Evolutionary conservation across 352 stramenopile genomes (phyloP).

Genomic region (Globisporangium cederbergense): DNA sequence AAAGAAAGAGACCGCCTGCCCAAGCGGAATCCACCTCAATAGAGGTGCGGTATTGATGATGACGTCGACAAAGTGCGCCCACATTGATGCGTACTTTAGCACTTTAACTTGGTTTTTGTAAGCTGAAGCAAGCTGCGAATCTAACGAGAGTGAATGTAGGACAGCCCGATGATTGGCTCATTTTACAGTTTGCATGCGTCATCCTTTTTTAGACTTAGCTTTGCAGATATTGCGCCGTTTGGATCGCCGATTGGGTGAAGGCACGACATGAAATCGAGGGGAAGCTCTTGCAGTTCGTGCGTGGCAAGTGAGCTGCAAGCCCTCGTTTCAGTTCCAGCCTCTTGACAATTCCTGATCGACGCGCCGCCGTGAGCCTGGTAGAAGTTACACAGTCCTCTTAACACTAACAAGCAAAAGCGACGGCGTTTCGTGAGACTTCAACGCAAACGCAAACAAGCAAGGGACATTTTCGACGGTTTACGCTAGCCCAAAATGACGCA

Average conservation of each 20-base stretch:
- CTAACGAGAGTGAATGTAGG: not conserved
- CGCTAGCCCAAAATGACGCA: not conserved
- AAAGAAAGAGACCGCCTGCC: not conserved
- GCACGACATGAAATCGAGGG: not conserved
- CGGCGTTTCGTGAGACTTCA: not conserved
- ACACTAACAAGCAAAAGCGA: not conserved
- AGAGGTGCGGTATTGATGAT: not conserved
- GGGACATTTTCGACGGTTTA: not conserved
- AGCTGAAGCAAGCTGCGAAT: not conserved
- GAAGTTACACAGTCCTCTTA: not conserved
- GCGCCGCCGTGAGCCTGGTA: too few relatives aligned
- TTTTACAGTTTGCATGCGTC: not conserved
- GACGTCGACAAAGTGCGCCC: not conserved
- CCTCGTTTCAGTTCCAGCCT: too few relatives aligned
- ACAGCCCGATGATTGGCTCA: not conserved
- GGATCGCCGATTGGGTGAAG: not conserved
- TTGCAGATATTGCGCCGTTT: not conserved
- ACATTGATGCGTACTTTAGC: not conserved
- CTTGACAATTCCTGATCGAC: too few relatives aligned
- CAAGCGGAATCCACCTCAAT: conserved; percentile 8
- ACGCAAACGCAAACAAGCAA: not conserved
- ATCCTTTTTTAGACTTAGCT: not conserved
- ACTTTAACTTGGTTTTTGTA: not conserved
- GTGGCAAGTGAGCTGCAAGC: too few relatives aligned
- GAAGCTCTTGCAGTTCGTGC: too few relatives aligned